A percentile compares a stretch with the other conserved stretches of the same genome.
phyloP scores from a whole-genome alignment of 352 stramenopile species.

The Globisporangium camurandrum region DNA sequence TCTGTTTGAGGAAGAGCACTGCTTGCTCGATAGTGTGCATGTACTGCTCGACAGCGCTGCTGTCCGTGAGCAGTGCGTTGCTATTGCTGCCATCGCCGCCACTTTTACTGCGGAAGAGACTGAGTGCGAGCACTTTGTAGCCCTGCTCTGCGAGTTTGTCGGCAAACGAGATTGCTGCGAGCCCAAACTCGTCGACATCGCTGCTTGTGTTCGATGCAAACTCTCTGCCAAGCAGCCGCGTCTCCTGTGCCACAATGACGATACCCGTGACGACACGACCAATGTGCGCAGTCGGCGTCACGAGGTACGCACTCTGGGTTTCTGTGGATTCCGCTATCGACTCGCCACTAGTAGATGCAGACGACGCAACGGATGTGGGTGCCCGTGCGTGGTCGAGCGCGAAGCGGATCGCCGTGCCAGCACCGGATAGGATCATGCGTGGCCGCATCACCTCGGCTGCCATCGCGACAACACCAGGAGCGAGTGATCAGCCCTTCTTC shows the following conservation, averaged over 20 bases:
- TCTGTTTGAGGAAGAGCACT: slow-evolving; percentile 48
- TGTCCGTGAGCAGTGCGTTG: slow-evolving; percentile 9
- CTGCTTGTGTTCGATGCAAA: slow-evolving; percentile 13
- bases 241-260: slow-evolving; percentile 52
- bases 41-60: slow-evolving; percentile 12
- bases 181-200: slow-evolving; percentile 29
- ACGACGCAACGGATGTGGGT: slow-evolving; percentile 1
- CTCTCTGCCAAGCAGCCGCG: slow-evolving; percentile 17
- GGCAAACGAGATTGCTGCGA: slow-evolving; percentile 65
- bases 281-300: slow-evolving; percentile 63
- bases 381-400: slow-evolving; percentile 18
- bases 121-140: slow-evolving; percentile 81
- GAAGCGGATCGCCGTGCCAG: slow-evolving; percentile 41
- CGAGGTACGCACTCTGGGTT: slow-evolving; percentile 52
- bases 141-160: slow-evolving; percentile 84
- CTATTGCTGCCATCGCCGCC: no score
- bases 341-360: no score
- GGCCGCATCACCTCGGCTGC: slow-evolving; percentile 23
- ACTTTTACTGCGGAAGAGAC: slow-evolving; percentile 34
- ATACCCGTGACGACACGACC: slow-evolving; percentile 80
- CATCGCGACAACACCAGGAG: slow-evolving; percentile 1
- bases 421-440: slow-evolving; percentile 39
- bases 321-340: slow-evolving; percentile 5
- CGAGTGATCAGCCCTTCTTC: background rate
- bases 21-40: slow-evolving; percentile 35